A percentile compares a stretch with the other conserved stretches of the same genome.
phyloP scores from a whole-genome alignment of 805 yeast genomes.

The Tetrapisispora pingtungensis region DNA sequence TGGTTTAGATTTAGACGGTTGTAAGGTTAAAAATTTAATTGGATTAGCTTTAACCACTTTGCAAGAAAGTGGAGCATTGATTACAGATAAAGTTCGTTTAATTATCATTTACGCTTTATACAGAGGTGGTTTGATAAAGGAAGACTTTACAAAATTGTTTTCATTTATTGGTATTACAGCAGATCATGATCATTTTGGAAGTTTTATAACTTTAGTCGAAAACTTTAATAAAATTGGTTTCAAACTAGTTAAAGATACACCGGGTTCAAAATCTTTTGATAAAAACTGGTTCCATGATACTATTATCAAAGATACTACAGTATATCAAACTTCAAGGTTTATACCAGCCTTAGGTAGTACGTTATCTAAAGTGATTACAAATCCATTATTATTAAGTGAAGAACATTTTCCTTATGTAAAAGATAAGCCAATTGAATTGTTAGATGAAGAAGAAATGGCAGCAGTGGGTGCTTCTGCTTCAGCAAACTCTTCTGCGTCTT shows the following conservation, averaged over 20 bases:
- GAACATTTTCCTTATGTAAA: slow-evolving; percentile 62
- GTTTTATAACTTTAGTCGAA: slow-evolving; percentile 43
- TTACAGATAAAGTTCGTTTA: slow-evolving; percentile 63
- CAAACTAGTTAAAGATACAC: slow-evolving; percentile 37
- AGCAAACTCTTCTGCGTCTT: slow-evolving; percentile 37
- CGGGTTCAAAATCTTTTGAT: slow-evolving; percentile 35
- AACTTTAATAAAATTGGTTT: slow-evolving; percentile 53
- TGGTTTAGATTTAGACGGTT: slow-evolving; percentile 62
- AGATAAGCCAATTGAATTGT: slow-evolving; percentile 53
- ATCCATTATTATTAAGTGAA: slow-evolving; percentile 41
- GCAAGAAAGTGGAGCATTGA: slow-evolving; percentile 37
- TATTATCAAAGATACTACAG: slow-evolving; percentile 26
- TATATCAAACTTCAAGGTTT: slow-evolving; percentile 59
- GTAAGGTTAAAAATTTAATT: slow-evolving; percentile 47
- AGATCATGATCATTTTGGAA: slow-evolving; percentile 32
- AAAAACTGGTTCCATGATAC: slow-evolving; percentile 48
- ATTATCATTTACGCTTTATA: slow-evolving; percentile 66
- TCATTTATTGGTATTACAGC: slow-evolving; percentile 39
- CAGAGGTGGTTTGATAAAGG: slow-evolving; percentile 70
- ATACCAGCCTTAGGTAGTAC: slow-evolving; percentile 59
- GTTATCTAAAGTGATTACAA: slow-evolving; percentile 40
- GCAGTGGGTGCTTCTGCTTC: slow-evolving; percentile 24
- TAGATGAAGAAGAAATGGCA: slow-evolving; percentile 30
- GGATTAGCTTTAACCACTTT: slow-evolving; percentile 52
- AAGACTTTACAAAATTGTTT: slow-evolving; percentile 63